A percentile compares a stretch with the other conserved stretches of the same genome.
Evolutionary conservation across 148 eudicot genomes (phyloP).

Genomic region (Cornus kousa): DNA sequence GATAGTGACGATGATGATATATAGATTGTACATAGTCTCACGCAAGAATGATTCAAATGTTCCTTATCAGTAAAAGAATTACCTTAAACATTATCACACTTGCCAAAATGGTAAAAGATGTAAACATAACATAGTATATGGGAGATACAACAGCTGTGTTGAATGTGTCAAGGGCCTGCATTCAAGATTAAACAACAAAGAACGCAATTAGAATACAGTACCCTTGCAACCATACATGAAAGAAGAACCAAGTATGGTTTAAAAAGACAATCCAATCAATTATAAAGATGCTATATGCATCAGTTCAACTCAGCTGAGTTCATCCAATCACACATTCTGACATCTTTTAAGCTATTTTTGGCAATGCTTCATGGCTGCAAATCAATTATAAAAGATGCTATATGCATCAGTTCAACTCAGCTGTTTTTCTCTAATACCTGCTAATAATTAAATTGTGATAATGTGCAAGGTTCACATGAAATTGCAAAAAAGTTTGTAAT

Average conservation of each 20-base stretch:
- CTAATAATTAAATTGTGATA: too few relatives aligned
- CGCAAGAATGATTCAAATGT: background rate
- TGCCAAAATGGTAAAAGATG: conserved; percentile 51
- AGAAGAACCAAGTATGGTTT: background rate
- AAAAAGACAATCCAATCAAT: too few relatives aligned
- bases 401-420: too few relatives aligned
- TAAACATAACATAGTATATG: conserved; percentile 59
- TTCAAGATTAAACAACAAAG: conserved; percentile 10
- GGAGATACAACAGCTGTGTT: conserved; percentile 60
- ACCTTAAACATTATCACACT: conserved; percentile 66
- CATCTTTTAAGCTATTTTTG: too few relatives aligned
- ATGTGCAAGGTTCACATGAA: too few relatives aligned
- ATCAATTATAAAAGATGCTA: too few relatives aligned
- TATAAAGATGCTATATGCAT: too few relatives aligned
- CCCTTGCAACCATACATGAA: background rate
- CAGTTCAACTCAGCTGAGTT: too few relatives aligned
- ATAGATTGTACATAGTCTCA: background rate
- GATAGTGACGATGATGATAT: background rate
- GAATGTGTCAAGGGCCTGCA: conserved; percentile 65
- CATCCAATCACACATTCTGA: too few relatives aligned
- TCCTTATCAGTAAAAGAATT: conserved; percentile 9
- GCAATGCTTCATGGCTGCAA: too few relatives aligned
- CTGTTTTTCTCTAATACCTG: too few relatives aligned
- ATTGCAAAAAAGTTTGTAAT: too few relatives aligned
- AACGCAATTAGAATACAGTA: background rate